Percentiles rank a stretch among this genome's conserved stretches.
Evolutionary conservation across 345 rosid species (phyloP).

Genomic region (Euclidium syriacum): DNA sequence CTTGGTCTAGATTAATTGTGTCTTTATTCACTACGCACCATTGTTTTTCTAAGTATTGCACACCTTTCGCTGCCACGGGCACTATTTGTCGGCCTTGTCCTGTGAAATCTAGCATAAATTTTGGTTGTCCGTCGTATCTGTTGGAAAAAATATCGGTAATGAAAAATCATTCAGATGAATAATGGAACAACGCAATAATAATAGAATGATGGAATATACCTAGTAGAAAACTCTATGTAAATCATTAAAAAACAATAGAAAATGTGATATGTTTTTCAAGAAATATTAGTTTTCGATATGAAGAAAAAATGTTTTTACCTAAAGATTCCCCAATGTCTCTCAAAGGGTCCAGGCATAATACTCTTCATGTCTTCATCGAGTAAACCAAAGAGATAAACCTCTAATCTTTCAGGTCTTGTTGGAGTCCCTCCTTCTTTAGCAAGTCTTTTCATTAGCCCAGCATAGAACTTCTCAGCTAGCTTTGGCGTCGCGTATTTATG

Average conservation of each 20-base stretch:
- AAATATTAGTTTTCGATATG: background rate
- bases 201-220: too few relatives aligned
- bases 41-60: conserved; percentile 47
- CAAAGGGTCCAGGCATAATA: conserved; percentile 62
- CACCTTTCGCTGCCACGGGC: conserved; percentile 55
- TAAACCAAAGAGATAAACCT: conserved; percentile 57
- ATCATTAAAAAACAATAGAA: background rate
- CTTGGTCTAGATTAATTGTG: background rate
- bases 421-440: conserved; percentile 59
- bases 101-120: conserved; percentile 59
- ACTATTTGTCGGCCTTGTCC: conserved; percentile 48
- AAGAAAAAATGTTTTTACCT: conserved; percentile 1
- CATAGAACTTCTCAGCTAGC: conserved; percentile 58
- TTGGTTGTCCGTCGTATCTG: conserved; percentile 63
- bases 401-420: conserved; percentile 46
- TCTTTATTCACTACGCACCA: conserved; percentile 54
- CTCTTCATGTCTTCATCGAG: conserved; percentile 79
- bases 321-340: conserved; percentile 92
- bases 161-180: too few relatives aligned
- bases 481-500: conserved; percentile 25
- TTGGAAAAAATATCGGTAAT: background rate
- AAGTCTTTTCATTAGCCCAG: conserved; percentile 58
- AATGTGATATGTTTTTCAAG: background rate
- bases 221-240: too few relatives aligned
- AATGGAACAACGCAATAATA: too few relatives aligned